Base-by-base conservation (phyloP, 345 rosid species). In the Psidium guajava region DNA sequence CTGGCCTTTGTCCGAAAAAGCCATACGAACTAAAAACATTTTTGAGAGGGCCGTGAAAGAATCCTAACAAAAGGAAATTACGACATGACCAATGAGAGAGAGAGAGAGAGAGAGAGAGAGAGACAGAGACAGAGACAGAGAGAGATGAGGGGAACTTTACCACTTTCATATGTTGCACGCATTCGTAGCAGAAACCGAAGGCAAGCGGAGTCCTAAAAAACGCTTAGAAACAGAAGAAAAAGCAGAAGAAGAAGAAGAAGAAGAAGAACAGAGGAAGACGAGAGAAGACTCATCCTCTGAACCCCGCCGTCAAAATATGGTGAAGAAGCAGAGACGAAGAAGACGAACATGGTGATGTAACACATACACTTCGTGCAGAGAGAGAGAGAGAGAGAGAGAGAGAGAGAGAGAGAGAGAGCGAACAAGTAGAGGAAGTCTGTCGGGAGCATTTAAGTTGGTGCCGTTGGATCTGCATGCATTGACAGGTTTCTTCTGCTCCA, bases 101-200 rank as follows among this genome's bases (percentile, higher is more conserved):
- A 75, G 58, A n/a, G 82, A 83, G 28, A 12, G 83, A 61, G 86
- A 73, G 49, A 54, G 82, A 74, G 53, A 83, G 84, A 51, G 21
- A 28, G 83, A 10, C 21, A 59, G 56, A 75, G 58, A n/a, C n/a
- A n/a, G n/a, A n/a, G n/a, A n/a, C n/a, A 73, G 52, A 83, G 84
- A 51, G 21, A 28, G 83, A 10, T 69, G 77, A 69, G 9, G 77
- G 47, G 88, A 56, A 87, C 91, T 88, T 92, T 87, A 85, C 88
- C 87, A 86, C 91, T 89, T 92, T 92, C 90, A 88, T 85, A 88
- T 88, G 91, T 92, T 89, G 95, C 95, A 92, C 94, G 93, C 95
- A 93, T 93, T 94, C 92, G 88, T 87, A 91, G 90, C 91, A 87
- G 84, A 85, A 85, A 82, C 83, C 5, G 36, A 85, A 61, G 58